A percentile compares a stretch with the other conserved stretches of the same genome.
These are phyloP conservation scores for Dryas octopetala DNA, from an alignment of 306 rosid genomes.

Conservation along the genomic window DNA sequence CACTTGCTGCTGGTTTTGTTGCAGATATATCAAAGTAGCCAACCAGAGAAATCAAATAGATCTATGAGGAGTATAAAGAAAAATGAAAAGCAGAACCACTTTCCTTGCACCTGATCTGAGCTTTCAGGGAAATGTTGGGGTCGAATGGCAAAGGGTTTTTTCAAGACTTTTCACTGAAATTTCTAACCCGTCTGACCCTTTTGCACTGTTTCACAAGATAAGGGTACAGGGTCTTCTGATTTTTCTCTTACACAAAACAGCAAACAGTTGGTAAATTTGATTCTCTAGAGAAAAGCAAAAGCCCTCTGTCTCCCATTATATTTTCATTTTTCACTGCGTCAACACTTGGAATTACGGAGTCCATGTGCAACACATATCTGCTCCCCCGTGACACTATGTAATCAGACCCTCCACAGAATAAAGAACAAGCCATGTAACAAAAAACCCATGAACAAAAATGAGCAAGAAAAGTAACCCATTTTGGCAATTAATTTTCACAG, in stretches of 20 bases:
- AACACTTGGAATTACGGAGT: constrained; percentile 45
- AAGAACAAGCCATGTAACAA: neutral
- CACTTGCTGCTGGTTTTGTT: constrained; percentile 8
- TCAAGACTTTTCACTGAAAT: neutral
- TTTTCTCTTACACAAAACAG: constrained; percentile 27
- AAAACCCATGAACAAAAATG: constrained; percentile 16
- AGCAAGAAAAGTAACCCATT: constrained; percentile 11
- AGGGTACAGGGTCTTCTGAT: constrained; percentile 13
- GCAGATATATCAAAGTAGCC: constrained; percentile 23
- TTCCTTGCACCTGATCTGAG: constrained; percentile 20
- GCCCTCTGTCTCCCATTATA: constrained; percentile 31
- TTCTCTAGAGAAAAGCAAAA: constrained; percentile 43
- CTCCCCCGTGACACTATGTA: constrained; percentile 31
- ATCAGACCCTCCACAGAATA: constrained; percentile 24
- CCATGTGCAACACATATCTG: constrained; percentile 47
- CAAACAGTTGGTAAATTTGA: constrained; percentile 29
- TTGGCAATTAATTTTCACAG: constrained; percentile 21
- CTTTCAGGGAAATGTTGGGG: constrained; percentile 7
- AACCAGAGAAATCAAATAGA: constrained; percentile 16
- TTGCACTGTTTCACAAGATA: neutral
- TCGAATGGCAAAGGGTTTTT: neutral
- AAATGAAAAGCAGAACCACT: constrained; percentile 6
- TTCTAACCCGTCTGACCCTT: neutral
- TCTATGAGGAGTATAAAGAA: neutral
- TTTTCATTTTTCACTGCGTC: constrained; percentile 21